Base-by-base conservation (phyloP, 345 rosid genomes). In the Brassica cretica region DNA sequence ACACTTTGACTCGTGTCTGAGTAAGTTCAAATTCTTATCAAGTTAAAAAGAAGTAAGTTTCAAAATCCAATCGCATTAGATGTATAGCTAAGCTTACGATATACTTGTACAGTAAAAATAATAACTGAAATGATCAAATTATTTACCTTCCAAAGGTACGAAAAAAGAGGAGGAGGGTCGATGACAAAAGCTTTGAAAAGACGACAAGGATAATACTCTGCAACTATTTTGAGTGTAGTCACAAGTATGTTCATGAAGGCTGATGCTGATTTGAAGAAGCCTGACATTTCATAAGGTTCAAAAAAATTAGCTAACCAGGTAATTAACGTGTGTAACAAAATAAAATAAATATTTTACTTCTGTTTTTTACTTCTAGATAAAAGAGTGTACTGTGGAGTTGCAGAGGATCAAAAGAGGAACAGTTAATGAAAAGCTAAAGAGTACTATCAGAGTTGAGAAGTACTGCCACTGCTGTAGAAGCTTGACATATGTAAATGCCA, bases 201-300 rank as follows among this genome's bases (percentile, higher is more conserved):
- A 30, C 96, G 88, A 72, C 91, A 86, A 0, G 99, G 99, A 60
- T 96, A 91, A 77, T 90, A 90, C 29, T 93, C 99, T 7, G 88
- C 97, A 77, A 91, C 82, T n/a, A 89, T 83, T 81, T 91, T 96
- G 84, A 96, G 88, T 39, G 99, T 77, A 60, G 93, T 85, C 72
- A 93, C 82, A 71, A 91, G 77, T n/a, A 86, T 68, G 82, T 90
- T 96, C 92, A 91, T 86, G 81, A 93, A 93, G 84, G 92, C 85
- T 66, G 99, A 84, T 24, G 94, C 99, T 25, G 99, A 96, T 85
- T 96, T 91, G 95, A 87, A 96, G 87, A 89, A 86, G 86, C 96
- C 99, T 96, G 96, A 76, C 74, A 37, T 37, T 64, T 58, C 19
- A 73, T 16, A 64, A n/a, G 27, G n/a, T 46, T 3, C 6, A 41